Conservation (phyloP, 176 grass and related monocot genomes). For the Poa pratensis region DNA sequence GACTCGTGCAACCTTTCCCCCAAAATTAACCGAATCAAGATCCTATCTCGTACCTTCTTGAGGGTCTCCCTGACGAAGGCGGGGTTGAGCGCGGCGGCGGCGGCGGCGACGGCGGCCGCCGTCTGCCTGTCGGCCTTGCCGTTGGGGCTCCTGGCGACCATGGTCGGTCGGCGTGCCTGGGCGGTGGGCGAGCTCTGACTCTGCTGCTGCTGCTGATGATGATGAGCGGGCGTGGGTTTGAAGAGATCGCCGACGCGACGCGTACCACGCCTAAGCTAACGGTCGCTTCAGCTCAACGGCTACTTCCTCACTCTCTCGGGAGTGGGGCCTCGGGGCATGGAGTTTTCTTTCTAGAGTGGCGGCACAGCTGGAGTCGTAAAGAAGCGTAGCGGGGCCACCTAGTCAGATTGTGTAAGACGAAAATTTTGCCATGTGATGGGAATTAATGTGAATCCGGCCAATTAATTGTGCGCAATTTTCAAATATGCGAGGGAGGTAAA, state of each 20-base stretch:
- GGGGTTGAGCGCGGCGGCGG: constrained; percentile 60
- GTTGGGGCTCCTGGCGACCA: constrained; percentile 90
- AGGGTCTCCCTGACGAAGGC: constrained; percentile 75
- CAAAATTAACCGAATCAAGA: background rate
- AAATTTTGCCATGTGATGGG: constrained; percentile 3
- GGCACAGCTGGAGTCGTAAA: background rate
- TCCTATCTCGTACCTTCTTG: constrained; percentile 58
- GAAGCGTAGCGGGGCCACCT: background rate
- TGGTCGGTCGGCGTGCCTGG: constrained; percentile 35
- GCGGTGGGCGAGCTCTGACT: background rate
- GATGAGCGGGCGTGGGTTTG: constrained; percentile 20
- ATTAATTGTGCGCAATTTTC: background rate
- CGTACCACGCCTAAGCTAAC: background rate
- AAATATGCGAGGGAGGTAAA: background rate
- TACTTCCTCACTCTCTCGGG: background rate
- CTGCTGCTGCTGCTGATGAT: too few relatives aligned
- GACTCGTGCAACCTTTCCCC: background rate
- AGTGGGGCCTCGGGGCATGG: background rate
- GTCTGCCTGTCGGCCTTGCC: constrained; percentile 57
- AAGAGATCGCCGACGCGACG: constrained; percentile 14
- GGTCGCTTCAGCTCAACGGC: constrained; percentile 22
- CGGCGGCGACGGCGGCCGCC: constrained; percentile 42
- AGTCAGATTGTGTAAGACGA: background rate
- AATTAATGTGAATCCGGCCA: background rate
- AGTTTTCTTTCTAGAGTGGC: background rate